Base-by-base conservation (phyloP, 371 early-diverging fungal genomes). In the Mortierella sp. region DNA sequence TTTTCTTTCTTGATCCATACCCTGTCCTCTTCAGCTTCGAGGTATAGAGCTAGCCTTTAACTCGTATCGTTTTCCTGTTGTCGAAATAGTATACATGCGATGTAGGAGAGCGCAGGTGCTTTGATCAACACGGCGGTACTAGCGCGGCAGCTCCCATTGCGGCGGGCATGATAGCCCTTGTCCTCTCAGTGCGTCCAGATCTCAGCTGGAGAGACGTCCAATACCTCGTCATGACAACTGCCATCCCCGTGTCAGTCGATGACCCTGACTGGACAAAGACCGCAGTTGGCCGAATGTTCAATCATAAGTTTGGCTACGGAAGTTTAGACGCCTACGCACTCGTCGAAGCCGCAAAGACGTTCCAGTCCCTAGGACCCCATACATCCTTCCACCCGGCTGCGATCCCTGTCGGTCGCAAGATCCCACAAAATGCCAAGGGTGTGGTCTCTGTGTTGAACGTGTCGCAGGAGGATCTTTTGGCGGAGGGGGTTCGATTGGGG, bases 141-240 rank as follows among this genome's bases (percentile, higher is more conserved):
- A 97, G 97, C 11, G 99, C 99, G 1, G 99, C 99, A 1, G 99
- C 99, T 0, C 99, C 99, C 6, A 88, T 98, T 75, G 98, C 95
- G 8, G 96, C 97, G 0, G 99, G 98, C 60, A 92, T 98, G 43
- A 93, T 96, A 86, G 97, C 99, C 0, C 92, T 99, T 38, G 98
- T 95, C 0, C 89, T 98, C 24, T 94, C 95, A 10, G 90, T 75
- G 12, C 89, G 94, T 1, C 98, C 98, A 14, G 98, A 99, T 65
- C 89, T 99, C 44, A 93, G 93, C 43, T 98, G 98, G 98, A 90
- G 99, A 60, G 98, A 98, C 83, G 77, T 97, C 27, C 98, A 98
- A 88, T 93, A 96, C 56, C 88, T 99, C 18, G 90, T 94, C 29
- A 93, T 98, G 6, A 90, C 93, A 6, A 93, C 96, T 10, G 97